Percentiles rank a stretch among this genome's conserved stretches.
Evolutionary conservation across 768 basidiomycete genomes (phyloP).

Genomic region (Mycena amicta): DNA sequence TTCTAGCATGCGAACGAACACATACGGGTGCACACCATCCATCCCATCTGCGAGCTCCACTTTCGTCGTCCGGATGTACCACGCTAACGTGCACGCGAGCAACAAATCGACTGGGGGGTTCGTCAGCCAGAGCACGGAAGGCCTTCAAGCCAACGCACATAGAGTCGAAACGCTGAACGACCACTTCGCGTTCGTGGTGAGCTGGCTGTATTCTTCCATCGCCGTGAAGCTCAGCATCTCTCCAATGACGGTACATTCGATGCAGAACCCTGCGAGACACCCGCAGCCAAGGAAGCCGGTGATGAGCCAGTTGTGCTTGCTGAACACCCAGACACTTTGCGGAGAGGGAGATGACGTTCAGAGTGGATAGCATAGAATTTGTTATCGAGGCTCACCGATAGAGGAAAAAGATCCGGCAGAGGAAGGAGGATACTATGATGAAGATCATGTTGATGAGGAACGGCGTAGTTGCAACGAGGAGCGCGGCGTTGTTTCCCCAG

Average conservation of each 20-base stretch:
- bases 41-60: background rate
- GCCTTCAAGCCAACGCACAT: background rate
- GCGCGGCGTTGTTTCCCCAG: background rate
- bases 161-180: background rate
- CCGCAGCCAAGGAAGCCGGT: background rate
- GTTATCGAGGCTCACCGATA: no score
- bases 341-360: no score
- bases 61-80: background rate
- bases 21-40: no score
- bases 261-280: background rate
- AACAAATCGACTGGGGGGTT: background rate
- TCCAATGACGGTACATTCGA: background rate
- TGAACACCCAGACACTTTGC: background rate
- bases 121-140: background rate
- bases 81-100: background rate
- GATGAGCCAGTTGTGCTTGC: background rate
- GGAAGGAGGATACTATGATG: background rate
- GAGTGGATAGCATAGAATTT: no score
- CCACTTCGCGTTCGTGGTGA: background rate
- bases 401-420: background rate
- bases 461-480: background rate
- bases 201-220: background rate
- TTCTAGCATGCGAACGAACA: background rate
- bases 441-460: background rate
- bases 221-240: background rate